Conservation (phyloP, 2,329 filamentous ascomycete genomes). For the Aspergillus sp. region DNA sequence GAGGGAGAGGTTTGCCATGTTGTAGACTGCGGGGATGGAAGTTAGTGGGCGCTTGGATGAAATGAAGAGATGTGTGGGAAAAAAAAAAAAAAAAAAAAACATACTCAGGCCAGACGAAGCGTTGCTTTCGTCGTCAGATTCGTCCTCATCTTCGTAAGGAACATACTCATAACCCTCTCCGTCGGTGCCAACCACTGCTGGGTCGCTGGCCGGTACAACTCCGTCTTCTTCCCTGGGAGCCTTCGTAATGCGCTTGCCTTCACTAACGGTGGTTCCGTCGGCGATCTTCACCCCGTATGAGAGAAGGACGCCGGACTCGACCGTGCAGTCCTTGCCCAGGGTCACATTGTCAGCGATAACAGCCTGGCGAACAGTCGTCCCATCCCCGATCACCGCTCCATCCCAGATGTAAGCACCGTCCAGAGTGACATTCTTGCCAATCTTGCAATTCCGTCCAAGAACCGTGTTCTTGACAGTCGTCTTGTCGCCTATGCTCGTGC, state of each 20-base stretch:
- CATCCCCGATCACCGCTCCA: slow-evolving; percentile 73
- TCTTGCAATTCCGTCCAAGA: slow-evolving; percentile 79
- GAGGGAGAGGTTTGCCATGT: slow-evolving; percentile 46
- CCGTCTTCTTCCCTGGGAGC: slow-evolving; percentile 47
- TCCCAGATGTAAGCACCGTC: slow-evolving; percentile 87
- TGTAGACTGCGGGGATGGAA: slow-evolving; percentile 45
- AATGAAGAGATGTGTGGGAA: background rate
- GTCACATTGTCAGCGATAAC: slow-evolving; percentile 72
- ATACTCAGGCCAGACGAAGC: slow-evolving; percentile 43
- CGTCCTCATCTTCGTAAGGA: slow-evolving; percentile 64
- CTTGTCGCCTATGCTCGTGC: slow-evolving; percentile 71
- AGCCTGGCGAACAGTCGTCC: slow-evolving; percentile 66
- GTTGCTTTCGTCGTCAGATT: slow-evolving; percentile 65
- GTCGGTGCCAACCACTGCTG: slow-evolving; percentile 55
- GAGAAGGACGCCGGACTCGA: slow-evolving; percentile 73
- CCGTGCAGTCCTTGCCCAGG: slow-evolving; percentile 68
- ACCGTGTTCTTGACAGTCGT: slow-evolving; percentile 72
- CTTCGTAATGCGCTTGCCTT: slow-evolving; percentile 45
- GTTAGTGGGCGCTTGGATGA: slow-evolving; percentile 10
- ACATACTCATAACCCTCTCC: slow-evolving; percentile 66
- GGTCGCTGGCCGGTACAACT: slow-evolving; percentile 46
- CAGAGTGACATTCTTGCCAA: slow-evolving; percentile 80
- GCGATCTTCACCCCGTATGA: slow-evolving; percentile 75
- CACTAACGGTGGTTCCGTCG: slow-evolving; percentile 53
- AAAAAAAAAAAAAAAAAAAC: slow-evolving; percentile 19